These are phyloP conservation scores for Erigeron canadensis DNA, from an alignment of 129 eudicot species.

Conservation along the genomic window DNA sequence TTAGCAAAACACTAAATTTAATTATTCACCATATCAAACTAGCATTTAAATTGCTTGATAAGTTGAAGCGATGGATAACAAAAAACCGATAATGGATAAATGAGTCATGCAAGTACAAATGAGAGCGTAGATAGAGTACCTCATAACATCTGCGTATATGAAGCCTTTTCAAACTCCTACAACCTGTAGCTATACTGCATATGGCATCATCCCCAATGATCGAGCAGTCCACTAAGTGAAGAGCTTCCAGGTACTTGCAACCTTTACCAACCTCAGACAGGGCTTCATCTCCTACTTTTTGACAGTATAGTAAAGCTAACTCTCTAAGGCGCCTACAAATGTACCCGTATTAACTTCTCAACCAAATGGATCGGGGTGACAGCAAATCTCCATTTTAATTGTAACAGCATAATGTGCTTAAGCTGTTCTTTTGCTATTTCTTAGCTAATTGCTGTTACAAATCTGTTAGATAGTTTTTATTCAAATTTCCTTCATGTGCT, in stretches of 20 bases:
- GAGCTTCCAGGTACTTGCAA: constrained; percentile 82
- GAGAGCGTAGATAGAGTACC: constrained; percentile 33
- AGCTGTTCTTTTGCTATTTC: too few relatives aligned
- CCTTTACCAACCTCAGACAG: constrained; percentile 85
- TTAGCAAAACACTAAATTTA: too few relatives aligned
- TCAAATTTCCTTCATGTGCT: too few relatives aligned
- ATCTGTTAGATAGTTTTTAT: too few relatives aligned
- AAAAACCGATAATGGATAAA: background rate
- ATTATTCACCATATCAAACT: background rate
- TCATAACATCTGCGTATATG: constrained; percentile 91
- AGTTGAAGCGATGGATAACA: background rate
- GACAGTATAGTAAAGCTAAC: constrained; percentile 84
- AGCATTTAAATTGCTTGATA: background rate
- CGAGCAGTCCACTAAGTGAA: constrained; percentile 87
- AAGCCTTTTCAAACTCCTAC: constrained; percentile 69
- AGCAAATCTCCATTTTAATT: too few relatives aligned
- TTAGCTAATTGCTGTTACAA: too few relatives aligned
- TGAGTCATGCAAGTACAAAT: background rate
- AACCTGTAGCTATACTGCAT: constrained; percentile 75
- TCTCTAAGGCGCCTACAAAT: constrained; percentile 77
- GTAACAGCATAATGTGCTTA: too few relatives aligned
- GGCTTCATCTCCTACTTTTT: constrained; percentile 64
- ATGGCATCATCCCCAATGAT: constrained; percentile 84
- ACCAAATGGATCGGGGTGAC: background rate
- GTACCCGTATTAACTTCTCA: constrained; percentile 1